Evolutionary conservation across 768 basidiomycete genomes (phyloP), one percentile per base, ranked within the genome.

Genomic region (Trametes maxima): DNA sequence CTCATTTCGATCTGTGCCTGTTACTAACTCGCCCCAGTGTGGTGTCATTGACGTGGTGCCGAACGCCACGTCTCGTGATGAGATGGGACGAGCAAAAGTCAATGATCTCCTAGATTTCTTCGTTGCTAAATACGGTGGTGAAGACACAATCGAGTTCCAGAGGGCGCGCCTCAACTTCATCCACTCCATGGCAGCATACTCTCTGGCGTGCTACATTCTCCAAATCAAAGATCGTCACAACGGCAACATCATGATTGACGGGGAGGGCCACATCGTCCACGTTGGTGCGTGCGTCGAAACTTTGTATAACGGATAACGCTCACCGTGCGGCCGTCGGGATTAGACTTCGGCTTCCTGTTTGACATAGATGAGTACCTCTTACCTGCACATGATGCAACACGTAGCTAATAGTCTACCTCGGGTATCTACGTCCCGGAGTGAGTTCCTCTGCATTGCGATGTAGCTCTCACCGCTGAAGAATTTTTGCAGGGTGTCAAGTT

Each of bases 211-310:
- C 73, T 98, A 97, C 73, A 94, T 99, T 66, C 76, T 98, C 45
- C 97, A 99, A 74, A 95, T 99, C 78, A 99, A 99, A 77, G 97
- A 99, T 72, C 79, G 97, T 40, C 97, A 99, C 74, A 99, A 99
- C 70, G 97, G 97, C 28, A 99, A 99, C 73, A 98, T 99, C 72
- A 98, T 99, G 96, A 95, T 99, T 61, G 97, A 98, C 72, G 94
- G 90, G 2, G 92, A 95, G 60, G 97, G 97, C 0, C 95, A 98
- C 72, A 96, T 99, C 60, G 84, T 98, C 4, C 97, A 99, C 72
- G 85, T 99, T 67, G 96, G 95, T 94, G 60, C 24, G 14, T 43
- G 7, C 17, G 12, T n/a, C 19, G 33, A 14, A 19, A 33, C 36
- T 50, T 54, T 25, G 10, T n/a, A 17, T 16, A 43, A 37, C 42